These are phyloP conservation scores for Pezicula rhizophila DNA, from an alignment of 2,329 filamentous ascomycete genomes.

Conservation along the genomic window DNA sequence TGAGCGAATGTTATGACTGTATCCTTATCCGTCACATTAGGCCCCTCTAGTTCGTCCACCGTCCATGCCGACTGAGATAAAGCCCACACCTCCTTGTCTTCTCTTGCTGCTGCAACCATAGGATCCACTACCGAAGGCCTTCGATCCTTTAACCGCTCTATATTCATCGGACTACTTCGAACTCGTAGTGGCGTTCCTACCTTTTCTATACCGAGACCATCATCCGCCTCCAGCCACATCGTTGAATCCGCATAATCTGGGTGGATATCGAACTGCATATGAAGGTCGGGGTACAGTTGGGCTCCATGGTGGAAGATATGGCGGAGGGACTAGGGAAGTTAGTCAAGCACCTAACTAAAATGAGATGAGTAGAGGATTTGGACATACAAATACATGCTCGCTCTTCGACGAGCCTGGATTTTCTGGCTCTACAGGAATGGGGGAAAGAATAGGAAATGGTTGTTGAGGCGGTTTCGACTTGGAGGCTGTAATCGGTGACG, in stretches of 20 bases:
- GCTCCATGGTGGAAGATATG: conserved; percentile 93
- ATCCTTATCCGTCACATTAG: conserved; percentile 78
- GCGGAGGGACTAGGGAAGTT: conserved; percentile 52
- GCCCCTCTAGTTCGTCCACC: conserved; percentile 68
- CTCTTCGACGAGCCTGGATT: conserved; percentile 37
- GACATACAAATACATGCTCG: conserved; percentile 48
- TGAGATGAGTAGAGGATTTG: background rate
- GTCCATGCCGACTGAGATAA: conserved; percentile 74
- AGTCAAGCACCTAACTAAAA: conserved; percentile 5
- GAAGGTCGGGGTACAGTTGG: conserved; percentile 68
- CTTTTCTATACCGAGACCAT: conserved; percentile 42
- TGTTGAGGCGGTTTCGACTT: conserved; percentile 34
- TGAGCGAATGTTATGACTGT: conserved; percentile 79
- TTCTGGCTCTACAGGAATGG: conserved; percentile 33
- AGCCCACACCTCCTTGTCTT: conserved; percentile 59
- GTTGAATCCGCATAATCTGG: conserved; percentile 40
- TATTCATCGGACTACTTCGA: conserved; percentile 59
- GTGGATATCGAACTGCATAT: conserved; percentile 67
- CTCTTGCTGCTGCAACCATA: conserved; percentile 66
- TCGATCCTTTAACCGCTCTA: conserved; percentile 77
- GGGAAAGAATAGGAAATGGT: conserved; percentile 27
- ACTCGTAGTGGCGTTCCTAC: conserved; percentile 49
- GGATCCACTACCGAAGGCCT: conserved; percentile 70
- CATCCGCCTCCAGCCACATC: conserved; percentile 58
- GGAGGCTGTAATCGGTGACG: conserved; percentile 36